Conservation (phyloP, 1,139 yeast species). For the Wickerhamomyces sp. region DNA sequence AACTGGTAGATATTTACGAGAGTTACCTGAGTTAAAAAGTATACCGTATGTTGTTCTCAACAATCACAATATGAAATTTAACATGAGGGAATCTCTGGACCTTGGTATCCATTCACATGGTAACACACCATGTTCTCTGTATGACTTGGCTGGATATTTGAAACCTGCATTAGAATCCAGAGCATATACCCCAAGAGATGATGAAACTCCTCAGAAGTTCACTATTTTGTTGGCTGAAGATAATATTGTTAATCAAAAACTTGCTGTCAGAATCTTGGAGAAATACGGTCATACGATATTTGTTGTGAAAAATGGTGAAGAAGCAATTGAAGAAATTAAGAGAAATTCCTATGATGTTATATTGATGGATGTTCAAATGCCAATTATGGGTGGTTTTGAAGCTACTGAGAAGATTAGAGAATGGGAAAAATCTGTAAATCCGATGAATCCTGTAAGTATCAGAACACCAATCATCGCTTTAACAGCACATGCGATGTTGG, state of each 20-base stretch:
- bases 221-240: conserved; percentile 80
- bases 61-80: conserved; percentile 72
- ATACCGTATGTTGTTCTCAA: conserved; percentile 76
- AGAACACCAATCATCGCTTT: conserved; percentile 85
- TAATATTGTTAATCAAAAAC: conserved; percentile 79
- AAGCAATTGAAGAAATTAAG: conserved; percentile 74
- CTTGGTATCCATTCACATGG: conserved; percentile 86
- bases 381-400: conserved; percentile 92
- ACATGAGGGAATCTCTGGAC: conserved; percentile 77
- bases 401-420: conserved; percentile 83
- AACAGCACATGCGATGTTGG: conserved; percentile 89
- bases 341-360: conserved; percentile 63
- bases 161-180: conserved; percentile 83
- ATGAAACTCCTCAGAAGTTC: conserved; percentile 78
- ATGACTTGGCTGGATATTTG: conserved; percentile 77
- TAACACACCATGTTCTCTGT: conserved; percentile 78
- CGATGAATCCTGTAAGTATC: conserved; percentile 44
- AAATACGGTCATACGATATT: conserved; percentile 79
- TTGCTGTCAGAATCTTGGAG: conserved; percentile 78
- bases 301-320: conserved; percentile 82
- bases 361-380: conserved; percentile 95
- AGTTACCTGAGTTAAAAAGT: conserved; percentile 71
- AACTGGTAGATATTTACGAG: conserved; percentile 65
- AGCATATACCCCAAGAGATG: conserved; percentile 66
- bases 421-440: conserved; percentile 83